Conservation (phyloP, 257 asterid species). For the Cynanchum wilfordii region DNA sequence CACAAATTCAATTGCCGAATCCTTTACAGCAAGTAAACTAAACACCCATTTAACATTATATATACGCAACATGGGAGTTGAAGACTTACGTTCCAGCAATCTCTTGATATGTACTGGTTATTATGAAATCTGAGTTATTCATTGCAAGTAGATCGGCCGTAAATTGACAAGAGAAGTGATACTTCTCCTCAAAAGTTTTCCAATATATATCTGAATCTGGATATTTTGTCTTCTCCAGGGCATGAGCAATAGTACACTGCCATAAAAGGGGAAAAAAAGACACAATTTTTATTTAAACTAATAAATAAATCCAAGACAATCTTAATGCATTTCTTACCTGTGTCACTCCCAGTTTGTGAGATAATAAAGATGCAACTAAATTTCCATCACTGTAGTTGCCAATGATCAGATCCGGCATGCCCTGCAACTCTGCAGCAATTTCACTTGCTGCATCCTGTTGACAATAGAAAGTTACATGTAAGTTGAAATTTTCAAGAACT, state of each 20-base stretch:
- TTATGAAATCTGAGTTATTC: conserved; percentile 90
- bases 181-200: conserved; percentile 81
- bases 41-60: no score
- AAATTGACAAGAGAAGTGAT: conserved; percentile 94
- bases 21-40: not conserved
- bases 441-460: conserved; percentile 72
- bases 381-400: conserved; percentile 99
- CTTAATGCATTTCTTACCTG: conserved; percentile 44
- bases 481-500: not conserved
- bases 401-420: conserved; percentile 68
- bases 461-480: not conserved
- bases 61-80: not conserved
- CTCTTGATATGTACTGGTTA: conserved; percentile 98
- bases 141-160: conserved; percentile 95
- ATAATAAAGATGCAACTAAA: conserved; percentile 84
- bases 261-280: not conserved
- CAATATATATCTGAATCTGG: conserved; percentile 97
- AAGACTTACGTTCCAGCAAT: conserved; percentile 94
- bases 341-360: conserved; percentile 87
- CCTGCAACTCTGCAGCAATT: conserved; percentile 94
- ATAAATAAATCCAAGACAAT: not conserved
- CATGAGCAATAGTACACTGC: conserved; percentile 99
- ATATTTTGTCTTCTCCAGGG: conserved; percentile 95
- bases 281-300: not conserved
- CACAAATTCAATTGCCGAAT: not conserved